Conservation (phyloP, 441 rosid genomes). For the Pelargonium citronellum region DNA sequence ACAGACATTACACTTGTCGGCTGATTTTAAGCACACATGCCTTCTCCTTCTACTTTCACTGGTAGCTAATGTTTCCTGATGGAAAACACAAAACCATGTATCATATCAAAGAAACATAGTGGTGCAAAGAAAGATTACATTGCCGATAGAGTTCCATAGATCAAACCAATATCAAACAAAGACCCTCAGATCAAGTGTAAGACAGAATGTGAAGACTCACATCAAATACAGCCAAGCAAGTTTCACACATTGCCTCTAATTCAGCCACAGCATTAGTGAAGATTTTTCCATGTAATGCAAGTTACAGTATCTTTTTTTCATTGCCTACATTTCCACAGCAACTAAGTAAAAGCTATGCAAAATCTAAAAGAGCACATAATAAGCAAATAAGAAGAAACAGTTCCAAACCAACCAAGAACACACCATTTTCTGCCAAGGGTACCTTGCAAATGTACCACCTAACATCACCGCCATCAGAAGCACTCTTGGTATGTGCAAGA, state of each 20-base stretch:
- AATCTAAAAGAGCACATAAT: neutral
- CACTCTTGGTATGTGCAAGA: conserved; percentile 72
- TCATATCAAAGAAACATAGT: no score
- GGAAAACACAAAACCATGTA: no score
- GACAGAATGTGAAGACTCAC: neutral
- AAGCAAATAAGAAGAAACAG: neutral
- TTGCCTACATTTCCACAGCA: neutral
- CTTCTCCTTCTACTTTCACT: no score
- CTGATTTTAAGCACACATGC: no score
- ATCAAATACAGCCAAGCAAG: neutral
- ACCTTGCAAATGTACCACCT: conserved; percentile 88
- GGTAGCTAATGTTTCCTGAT: no score
- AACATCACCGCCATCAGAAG: conserved; percentile 85
- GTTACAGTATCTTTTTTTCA: neutral
- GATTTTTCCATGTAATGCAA: neutral
- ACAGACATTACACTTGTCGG: no score
- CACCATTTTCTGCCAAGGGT: conserved; percentile 72
- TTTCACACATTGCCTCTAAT: neutral
- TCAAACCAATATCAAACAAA: neutral
- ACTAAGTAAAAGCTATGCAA: neutral
- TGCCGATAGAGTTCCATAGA: neutral
- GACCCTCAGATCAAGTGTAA: neutral
- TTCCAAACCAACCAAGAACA: conserved; percentile 16
- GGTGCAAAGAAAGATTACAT: no score
- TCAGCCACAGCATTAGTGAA: neutral